Percentiles rank a stretch among this genome's conserved stretches.
Evolutionary conservation across 805 yeast genomes (phyloP).

Genomic region (Wickerhamiella alocasiicola): DNA sequence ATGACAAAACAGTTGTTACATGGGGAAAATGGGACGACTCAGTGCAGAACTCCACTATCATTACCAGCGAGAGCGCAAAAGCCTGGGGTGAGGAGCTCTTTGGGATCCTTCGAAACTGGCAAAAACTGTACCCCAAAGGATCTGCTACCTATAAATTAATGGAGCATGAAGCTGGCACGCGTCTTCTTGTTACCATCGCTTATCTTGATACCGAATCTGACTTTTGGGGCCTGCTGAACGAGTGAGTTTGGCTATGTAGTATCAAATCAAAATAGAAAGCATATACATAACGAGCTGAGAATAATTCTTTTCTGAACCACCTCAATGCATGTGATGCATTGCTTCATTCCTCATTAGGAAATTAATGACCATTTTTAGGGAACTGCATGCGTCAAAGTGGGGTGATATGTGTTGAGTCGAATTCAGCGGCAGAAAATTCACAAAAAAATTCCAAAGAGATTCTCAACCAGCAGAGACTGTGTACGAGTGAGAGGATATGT

Average conservation of each 20-base stretch:
- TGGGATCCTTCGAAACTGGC: conserved; percentile 87
- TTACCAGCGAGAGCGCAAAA: conserved; percentile 81
- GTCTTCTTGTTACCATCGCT: conserved; percentile 70
- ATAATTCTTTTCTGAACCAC: too few species aligned
- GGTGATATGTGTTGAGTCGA: too few species aligned
- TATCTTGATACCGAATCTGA: conserved; percentile 69
- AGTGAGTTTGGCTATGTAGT: neutral
- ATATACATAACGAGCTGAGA: too few species aligned
- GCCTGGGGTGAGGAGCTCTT: conserved; percentile 98
- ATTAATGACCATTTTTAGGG: too few species aligned
- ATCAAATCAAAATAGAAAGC: too few species aligned
- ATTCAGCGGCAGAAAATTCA: too few species aligned
- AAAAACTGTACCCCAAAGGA: conserved; percentile 51
- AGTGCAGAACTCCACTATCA: conserved; percentile 79
- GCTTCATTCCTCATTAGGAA: too few species aligned
- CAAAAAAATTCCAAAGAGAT: too few species aligned
- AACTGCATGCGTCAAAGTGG: too few species aligned
- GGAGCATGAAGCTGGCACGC: conserved; percentile 45
- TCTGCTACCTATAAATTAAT: conserved; percentile 48
- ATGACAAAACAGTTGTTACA: conserved; percentile 58
- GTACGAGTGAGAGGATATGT: too few species aligned
- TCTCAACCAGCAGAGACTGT: too few species aligned
- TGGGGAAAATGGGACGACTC: conserved; percentile 96
- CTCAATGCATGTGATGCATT: too few species aligned
- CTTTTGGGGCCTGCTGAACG: neutral